phyloP scores from a whole-genome alignment of 495 filamentous ascomycete genomes.

The Talaromyces borbonicus region DNA sequence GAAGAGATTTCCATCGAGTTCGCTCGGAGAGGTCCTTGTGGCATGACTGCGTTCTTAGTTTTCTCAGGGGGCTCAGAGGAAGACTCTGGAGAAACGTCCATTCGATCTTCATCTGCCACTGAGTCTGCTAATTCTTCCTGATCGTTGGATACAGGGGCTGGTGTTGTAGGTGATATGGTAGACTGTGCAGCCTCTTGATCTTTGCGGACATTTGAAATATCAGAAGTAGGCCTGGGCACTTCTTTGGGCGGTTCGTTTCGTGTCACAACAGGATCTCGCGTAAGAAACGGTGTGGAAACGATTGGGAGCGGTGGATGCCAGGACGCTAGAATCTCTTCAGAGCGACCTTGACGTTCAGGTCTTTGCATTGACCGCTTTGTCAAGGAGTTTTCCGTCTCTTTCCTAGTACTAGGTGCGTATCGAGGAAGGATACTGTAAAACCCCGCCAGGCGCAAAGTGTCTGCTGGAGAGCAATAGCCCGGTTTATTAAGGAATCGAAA shows the following conservation, averaged over 20 bases:
- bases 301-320: too few relatives aligned
- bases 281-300: too few relatives aligned
- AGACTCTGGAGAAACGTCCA: background rate
- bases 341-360: constrained; percentile 6
- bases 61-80: background rate
- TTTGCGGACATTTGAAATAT: background rate
- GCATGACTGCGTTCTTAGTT: background rate
- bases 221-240: background rate
- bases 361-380: constrained; percentile 2
- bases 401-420: background rate
- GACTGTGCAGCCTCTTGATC: background rate
- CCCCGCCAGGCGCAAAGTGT: constrained; percentile 18
- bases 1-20: background rate
- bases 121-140: background rate
- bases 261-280: too few relatives aligned
- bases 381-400: background rate
- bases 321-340: too few relatives aligned
- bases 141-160: background rate
- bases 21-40: background rate
- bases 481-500: constrained; percentile 15
- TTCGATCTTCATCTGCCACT: background rate
- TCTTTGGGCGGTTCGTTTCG: background rate
- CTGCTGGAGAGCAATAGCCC: constrained; percentile 1
- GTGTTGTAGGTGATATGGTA: background rate
- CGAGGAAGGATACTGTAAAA: background rate